Conservation (phyloP, 179 eudicot species). For the Spinacia oleracea region DNA sequence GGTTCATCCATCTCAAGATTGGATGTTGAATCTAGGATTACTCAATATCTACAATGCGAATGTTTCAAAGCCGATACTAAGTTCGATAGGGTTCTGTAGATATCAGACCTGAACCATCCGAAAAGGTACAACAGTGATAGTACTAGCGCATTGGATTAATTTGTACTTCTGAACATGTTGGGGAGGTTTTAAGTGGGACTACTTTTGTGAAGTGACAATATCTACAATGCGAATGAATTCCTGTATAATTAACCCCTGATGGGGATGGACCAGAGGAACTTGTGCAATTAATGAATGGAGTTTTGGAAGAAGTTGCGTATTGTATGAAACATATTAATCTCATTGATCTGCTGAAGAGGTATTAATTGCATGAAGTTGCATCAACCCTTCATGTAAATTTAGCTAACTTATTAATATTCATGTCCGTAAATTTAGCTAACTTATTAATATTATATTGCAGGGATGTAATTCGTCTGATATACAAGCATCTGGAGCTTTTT, state of each 20-base stretch:
- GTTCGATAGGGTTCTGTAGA: no score
- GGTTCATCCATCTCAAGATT: constrained; percentile 62
- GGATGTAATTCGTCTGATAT: constrained; percentile 71
- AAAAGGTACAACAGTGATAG: no score
- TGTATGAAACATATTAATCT: constrained; percentile 81
- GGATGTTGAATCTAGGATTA: no score
- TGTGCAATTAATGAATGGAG: constrained; percentile 79
- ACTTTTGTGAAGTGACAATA: no score
- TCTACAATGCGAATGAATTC: no score
- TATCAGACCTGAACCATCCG: no score
- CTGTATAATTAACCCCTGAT: constrained; percentile 85
- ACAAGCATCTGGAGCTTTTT: constrained; percentile 78
- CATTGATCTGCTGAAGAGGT: constrained; percentile 93
- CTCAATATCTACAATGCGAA: no score
- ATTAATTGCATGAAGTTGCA: constrained; percentile 18
- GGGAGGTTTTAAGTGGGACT: no score
- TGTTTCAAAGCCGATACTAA: no score
- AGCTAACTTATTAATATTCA: no score
- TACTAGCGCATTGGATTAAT: no score
- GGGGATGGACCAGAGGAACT: constrained; percentile 92
- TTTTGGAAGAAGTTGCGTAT: constrained; percentile 74
- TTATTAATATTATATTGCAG: constrained; percentile 52
- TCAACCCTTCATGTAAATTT: constrained; percentile 19
- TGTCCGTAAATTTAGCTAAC: constrained; percentile 13
- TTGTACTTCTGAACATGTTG: no score